Percentiles rank a stretch among this genome's conserved stretches.
phyloP scores from a whole-genome alignment of 345 rosid species.

The Acer saccharum region DNA sequence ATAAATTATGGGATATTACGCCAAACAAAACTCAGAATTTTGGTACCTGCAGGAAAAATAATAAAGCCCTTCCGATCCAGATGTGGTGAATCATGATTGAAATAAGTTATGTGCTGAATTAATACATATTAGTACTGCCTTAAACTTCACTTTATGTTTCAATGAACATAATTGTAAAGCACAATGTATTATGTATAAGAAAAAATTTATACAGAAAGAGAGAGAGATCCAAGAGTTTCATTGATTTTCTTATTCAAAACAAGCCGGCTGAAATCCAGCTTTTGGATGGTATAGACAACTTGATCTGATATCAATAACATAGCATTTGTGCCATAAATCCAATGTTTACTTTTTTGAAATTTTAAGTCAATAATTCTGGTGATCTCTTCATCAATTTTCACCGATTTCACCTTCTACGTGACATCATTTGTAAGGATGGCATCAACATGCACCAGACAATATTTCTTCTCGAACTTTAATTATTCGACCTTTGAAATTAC shows the following conservation, averaged over 20 bases:
- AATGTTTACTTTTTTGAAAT: background rate
- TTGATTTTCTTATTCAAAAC: background rate
- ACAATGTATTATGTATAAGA: too few relatives aligned
- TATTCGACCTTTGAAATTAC: background rate
- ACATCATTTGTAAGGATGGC: background rate
- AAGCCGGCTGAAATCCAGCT: background rate
- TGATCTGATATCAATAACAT: background rate
- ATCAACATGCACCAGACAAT: background rate
- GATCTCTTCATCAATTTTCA: background rate
- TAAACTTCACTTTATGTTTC: too few relatives aligned
- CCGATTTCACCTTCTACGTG: background rate
- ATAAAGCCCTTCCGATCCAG: too few relatives aligned
- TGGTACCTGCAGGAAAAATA: too few relatives aligned
- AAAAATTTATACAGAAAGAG: too few relatives aligned
- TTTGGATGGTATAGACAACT: too few relatives aligned
- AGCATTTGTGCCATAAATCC: slow-evolving; percentile 1
- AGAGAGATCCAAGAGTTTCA: background rate
- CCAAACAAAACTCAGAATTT: too few relatives aligned
- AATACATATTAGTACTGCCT: too few relatives aligned
- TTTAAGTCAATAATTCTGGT: background rate
- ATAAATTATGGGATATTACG: too few relatives aligned
- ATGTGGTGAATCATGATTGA: too few relatives aligned
- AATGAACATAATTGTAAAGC: too few relatives aligned
- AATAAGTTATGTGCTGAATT: too few relatives aligned
- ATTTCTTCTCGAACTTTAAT: background rate